Percentiles rank a stretch among this genome's conserved stretches.
phyloP scores from a whole-genome alignment of 83 land plant genomes.

The Picea abies region DNA sequence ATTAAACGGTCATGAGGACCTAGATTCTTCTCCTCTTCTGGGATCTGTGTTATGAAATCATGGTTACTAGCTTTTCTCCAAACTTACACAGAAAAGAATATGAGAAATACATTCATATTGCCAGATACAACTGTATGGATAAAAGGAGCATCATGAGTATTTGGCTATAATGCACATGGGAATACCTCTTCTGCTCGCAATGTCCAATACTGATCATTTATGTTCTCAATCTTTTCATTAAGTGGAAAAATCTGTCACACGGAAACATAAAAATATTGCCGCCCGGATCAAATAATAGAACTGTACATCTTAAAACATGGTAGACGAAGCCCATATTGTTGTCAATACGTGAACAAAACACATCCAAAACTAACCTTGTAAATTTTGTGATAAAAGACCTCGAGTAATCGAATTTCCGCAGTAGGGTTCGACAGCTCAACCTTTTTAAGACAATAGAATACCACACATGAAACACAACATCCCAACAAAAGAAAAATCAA shows the following conservation, averaged over 20 bases:
- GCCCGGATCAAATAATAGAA: neutral
- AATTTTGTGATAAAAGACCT: slow-evolving; percentile 84
- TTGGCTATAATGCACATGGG: neutral
- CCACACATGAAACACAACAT: neutral
- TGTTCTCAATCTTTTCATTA: slow-evolving; percentile 93
- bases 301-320: neutral
- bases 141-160: slow-evolving; percentile 1
- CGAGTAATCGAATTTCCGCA: slow-evolving; percentile 75
- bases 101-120: neutral
- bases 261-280: neutral
- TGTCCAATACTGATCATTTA: slow-evolving; percentile 99
- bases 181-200: slow-evolving; percentile 96
- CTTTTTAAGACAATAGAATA: slow-evolving; percentile 28
- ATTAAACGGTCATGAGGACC: slow-evolving; percentile 92
- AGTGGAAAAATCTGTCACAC: slow-evolving; percentile 81
- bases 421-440: slow-evolving; percentile 71
- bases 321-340: neutral
- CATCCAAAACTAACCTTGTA: slow-evolving; percentile 56
- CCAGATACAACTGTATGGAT: neutral
- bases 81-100: neutral
- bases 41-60: slow-evolving; percentile 57
- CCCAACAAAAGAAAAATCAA: neutral
- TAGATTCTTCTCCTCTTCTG: slow-evolving; percentile 96
- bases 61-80: neutral
- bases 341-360: neutral